Evolutionary conservation across 805 yeast genomes (phyloP), one percentile per base, ranked within the genome.

Genomic region (Candida arabinofermentans): DNA sequence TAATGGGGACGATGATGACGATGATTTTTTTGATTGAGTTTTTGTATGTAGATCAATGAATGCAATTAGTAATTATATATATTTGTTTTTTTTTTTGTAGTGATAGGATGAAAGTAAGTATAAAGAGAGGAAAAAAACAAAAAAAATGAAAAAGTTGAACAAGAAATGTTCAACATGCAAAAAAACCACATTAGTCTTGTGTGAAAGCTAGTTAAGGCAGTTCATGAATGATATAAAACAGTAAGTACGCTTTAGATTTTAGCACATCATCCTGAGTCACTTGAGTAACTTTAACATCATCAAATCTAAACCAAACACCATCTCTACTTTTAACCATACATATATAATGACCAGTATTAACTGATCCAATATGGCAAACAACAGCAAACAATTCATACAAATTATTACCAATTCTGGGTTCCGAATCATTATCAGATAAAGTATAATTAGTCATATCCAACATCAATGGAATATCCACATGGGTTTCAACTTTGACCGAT

Each of bases 271-370:
- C 77, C 40, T 73, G 78, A 8, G 79, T 61, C 9, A 88, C 74
- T 41, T 77, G 61, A 2, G 89, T 77, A 12, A 93, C 84, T 54
- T 81, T 79, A 14, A 93, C 80, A 65, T 93, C 99, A 58, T 93
- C 96, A 59, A 89, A 90, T 59, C 79, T 81, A 59, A 84, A 84
- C 99, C 99, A 93, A 53, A 75, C 72, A 2, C 88, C 85, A 32
- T 77, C 74, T n/a, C 76, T 68, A 41, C 71, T 76, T 58, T 90
- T 91, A 46, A 86, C 75, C 54, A 82, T 72, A 14, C 93, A 83
- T 12, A 90, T 75, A 60, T 93, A 93, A 62, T 93, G 99, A 9
- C 99, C 99, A 2, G 97, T 93, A 59, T 88, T 88, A 6, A 91
- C 93, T 16, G 91, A 81, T 1, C 99, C 99, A 26, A 80, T 81